phyloP scores from a whole-genome alignment of 2,329 filamentous ascomycete genomes.

The Raffaelea ambrosiae region DNA sequence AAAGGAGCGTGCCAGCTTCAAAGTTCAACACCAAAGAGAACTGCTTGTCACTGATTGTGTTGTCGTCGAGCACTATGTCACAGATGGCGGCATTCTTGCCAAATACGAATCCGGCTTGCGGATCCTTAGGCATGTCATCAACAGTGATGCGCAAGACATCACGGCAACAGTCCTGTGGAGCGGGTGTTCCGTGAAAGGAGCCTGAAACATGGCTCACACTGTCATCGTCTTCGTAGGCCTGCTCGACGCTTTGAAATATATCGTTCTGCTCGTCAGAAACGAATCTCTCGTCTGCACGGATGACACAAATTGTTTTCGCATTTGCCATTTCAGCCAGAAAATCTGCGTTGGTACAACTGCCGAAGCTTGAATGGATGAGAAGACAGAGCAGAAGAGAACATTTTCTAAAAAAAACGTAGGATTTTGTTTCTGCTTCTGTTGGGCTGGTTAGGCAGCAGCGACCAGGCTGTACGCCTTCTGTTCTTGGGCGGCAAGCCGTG shows the following conservation, averaged over 20 bases:
- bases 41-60: background rate
- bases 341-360: too few relatives aligned
- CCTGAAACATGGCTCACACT: background rate
- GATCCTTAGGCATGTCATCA: background rate
- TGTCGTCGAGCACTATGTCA: slow-evolving; percentile 1
- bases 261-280: too few relatives aligned
- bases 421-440: too few relatives aligned
- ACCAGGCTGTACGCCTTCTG: too few relatives aligned
- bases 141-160: background rate
- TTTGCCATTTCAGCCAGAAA: too few relatives aligned
- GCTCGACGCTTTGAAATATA: background rate
- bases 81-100: background rate
- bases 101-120: background rate
- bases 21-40: background rate
- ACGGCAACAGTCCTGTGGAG: background rate
- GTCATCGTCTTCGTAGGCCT: background rate
- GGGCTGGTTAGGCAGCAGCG: too few relatives aligned
- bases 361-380: too few relatives aligned
- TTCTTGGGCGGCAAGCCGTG: too few relatives aligned
- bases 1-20: background rate
- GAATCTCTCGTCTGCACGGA: too few relatives aligned
- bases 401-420: too few relatives aligned
- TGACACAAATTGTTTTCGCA: too few relatives aligned
- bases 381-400: too few relatives aligned
- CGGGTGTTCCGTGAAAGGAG: background rate